phyloP scores from a whole-genome alignment of 2,329 filamentous ascomycete species.

The Stagonosporopsis cucurbitacearum region DNA sequence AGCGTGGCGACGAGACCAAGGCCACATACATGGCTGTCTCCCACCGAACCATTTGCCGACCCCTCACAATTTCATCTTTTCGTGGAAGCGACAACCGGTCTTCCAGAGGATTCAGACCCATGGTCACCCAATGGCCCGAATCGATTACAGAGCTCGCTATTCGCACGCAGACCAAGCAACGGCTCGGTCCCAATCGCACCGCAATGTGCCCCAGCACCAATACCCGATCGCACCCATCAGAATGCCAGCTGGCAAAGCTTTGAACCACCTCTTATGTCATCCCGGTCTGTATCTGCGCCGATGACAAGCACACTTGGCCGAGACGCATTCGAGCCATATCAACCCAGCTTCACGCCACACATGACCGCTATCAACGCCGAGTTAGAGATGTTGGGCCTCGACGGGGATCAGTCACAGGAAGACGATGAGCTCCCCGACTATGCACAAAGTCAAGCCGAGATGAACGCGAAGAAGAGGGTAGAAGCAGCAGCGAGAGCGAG shows the following conservation, averaged over 20 bases:
- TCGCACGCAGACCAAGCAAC: slow-evolving; percentile 38
- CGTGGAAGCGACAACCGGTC: slow-evolving; percentile 48
- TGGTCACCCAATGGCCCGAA: slow-evolving; percentile 41
- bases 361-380: slow-evolving; percentile 39
- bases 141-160: slow-evolving; percentile 44
- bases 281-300: slow-evolving; percentile 18
- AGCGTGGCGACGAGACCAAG: slow-evolving; percentile 30
- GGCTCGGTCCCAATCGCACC: slow-evolving; percentile 35
- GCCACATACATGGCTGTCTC: slow-evolving; percentile 45
- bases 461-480: slow-evolving; percentile 46
- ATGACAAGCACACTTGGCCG: slow-evolving; percentile 16
- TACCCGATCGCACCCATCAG: slow-evolving; percentile 18
- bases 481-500: slow-evolving; percentile 54
- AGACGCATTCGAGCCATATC: slow-evolving; percentile 15
- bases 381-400: slow-evolving; percentile 39
- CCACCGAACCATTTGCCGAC: slow-evolving; percentile 45
- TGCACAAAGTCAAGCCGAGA: slow-evolving; percentile 56
- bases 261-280: slow-evolving; percentile 24
- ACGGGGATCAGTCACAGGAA: slow-evolving; percentile 39
- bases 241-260: slow-evolving; percentile 39
- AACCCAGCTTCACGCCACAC: slow-evolving; percentile 26
- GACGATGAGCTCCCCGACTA: slow-evolving; percentile 56
- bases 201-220: slow-evolving; percentile 23
- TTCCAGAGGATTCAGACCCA: slow-evolving; percentile 39
- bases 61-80: slow-evolving; percentile 48